These are phyloP conservation scores for Wickerhamiella musiphila DNA, from an alignment of 805 yeast genomes.

Conservation along the genomic window DNA sequence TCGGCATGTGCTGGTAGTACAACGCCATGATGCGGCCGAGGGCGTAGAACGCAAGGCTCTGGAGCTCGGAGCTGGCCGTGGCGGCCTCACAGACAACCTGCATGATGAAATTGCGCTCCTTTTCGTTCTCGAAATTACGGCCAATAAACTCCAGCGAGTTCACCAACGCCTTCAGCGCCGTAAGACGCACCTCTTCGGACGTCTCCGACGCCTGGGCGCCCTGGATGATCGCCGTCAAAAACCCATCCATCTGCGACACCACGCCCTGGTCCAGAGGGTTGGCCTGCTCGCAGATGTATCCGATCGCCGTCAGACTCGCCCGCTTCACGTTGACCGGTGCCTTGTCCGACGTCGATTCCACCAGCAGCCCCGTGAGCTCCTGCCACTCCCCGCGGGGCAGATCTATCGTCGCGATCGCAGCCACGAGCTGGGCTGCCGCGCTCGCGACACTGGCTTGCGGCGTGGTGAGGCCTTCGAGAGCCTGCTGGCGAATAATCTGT, in stretches of 20 bases:
- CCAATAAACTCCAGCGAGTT: constrained; percentile 82
- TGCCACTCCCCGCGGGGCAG: constrained; percentile 80
- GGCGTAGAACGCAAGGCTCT: constrained; percentile 92
- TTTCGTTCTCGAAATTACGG: constrained; percentile 76
- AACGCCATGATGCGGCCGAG: constrained; percentile 79
- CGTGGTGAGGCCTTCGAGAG: constrained; percentile 46
- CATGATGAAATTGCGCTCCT: constrained; percentile 94
- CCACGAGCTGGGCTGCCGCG: constrained; percentile 83
- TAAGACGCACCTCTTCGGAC: constrained; percentile 54
- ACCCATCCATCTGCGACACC: constrained; percentile 74
- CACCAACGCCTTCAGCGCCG: constrained; percentile 84
- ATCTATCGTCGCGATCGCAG: constrained; percentile 94
- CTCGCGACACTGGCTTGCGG: constrained; percentile 65
- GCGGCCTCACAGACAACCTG: constrained; percentile 98
- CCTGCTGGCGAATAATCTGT: constrained; percentile 41
- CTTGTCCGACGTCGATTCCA: constrained; percentile 68
- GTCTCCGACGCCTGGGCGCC: constrained; percentile 82
- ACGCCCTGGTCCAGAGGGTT: constrained; percentile 68
- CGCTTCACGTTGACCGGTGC: constrained; percentile 68
- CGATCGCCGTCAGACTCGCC: constrained; percentile 75
- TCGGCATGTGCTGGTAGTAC: constrained; percentile 77
- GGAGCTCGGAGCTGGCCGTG: constrained; percentile 66
- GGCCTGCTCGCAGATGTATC: constrained; percentile 89
- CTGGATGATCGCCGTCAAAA: constrained; percentile 87
- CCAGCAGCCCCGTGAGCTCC: constrained; percentile 64